Base-by-base conservation (phyloP, 345 rosid species). In the Eucalyptus caleyi region DNA sequence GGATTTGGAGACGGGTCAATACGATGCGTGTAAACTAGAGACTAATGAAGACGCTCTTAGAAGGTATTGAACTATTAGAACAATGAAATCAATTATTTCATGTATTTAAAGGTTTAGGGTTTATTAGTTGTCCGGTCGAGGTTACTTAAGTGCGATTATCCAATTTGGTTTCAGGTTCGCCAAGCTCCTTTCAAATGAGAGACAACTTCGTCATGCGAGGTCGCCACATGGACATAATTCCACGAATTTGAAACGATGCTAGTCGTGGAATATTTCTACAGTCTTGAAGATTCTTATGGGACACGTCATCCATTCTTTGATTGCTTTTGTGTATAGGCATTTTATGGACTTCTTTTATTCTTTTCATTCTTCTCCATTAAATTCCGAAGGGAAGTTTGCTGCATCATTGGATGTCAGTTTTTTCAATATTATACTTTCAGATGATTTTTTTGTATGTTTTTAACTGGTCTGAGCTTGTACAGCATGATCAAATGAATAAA, bases 161-260 rank as follows among this genome's bases (percentile, higher is more conserved):
- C n/a, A 49, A 49, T 87, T 54, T 53, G 34, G 30, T 87, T 90
- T 69, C 89, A 95, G 97, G 92, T 89, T 95, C 87, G 99, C 98
- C 15, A 91, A 90, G 87, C 12, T 90, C 24, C 96, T 96, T 37
- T 95, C 97, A 7, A 87, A 90, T 16, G 97, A 97, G 94, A 95
- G 92, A 91, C 90, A 50, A 81, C 91, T 91, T 59, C 97, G 97
- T 11, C 88, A 82, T 37, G 86, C 90, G 27, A 94, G 89, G 44
- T 95, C 93, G 90, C 93, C 95, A 0, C 51, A 59, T 54, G 81
- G 81, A 69, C 81, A 72, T 34, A 34, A 72, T 72, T 34, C 82
- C 44, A 34, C 82, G 26, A 72, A 19, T 34, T 34, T 19, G 82
- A 72, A 69, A 72, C 37, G 14, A 34, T 34, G 82, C 82, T 72